Percentiles rank a stretch among this genome's conserved stretches.
Conservation (phyloP, 2,329 filamentous ascomycete genomes). For the Beauveria scarabaeidicola region DNA sequence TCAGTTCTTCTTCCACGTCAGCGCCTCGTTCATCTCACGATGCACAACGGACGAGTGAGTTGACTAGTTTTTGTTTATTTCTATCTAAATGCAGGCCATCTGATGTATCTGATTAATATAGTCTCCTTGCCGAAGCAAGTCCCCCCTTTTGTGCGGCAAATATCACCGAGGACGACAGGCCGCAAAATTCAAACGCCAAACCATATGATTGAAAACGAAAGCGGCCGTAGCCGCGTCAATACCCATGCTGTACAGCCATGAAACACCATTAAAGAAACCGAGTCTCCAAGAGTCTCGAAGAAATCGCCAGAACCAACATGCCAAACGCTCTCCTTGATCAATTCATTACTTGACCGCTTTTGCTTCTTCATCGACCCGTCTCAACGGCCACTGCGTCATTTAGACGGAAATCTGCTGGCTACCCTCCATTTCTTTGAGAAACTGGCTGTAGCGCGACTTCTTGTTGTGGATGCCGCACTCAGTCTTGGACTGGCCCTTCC, state of each 20-base stretch:
- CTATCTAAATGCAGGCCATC: constrained; percentile 3
- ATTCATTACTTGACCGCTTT: constrained; percentile 1
- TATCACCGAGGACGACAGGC: background rate
- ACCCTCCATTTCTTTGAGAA: constrained; percentile 63
- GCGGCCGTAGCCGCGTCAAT: background rate
- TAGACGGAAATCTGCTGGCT: constrained; percentile 41
- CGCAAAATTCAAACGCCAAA: background rate
- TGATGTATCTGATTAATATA: background rate
- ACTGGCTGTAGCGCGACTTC: constrained; percentile 85
- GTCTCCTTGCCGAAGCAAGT: background rate
- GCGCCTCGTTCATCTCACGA: background rate
- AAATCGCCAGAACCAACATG: background rate
- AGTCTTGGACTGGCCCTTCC: constrained; percentile 93
- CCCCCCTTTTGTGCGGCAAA: background rate
- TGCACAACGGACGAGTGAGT: background rate
- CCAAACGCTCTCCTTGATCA: constrained; percentile 1
- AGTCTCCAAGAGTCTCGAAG: background rate
- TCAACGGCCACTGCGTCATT: background rate
- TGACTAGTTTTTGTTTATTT: background rate
- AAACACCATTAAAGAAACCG: background rate
- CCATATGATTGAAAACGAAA: constrained; percentile 5
- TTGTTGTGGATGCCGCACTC: constrained; percentile 99
- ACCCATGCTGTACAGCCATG: constrained; percentile 5
- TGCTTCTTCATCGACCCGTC: background rate
- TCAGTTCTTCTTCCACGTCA: background rate